These are phyloP conservation scores for Penicillium taxi DNA, from an alignment of 495 filamentous ascomycete genomes.

Conservation along the genomic window DNA sequence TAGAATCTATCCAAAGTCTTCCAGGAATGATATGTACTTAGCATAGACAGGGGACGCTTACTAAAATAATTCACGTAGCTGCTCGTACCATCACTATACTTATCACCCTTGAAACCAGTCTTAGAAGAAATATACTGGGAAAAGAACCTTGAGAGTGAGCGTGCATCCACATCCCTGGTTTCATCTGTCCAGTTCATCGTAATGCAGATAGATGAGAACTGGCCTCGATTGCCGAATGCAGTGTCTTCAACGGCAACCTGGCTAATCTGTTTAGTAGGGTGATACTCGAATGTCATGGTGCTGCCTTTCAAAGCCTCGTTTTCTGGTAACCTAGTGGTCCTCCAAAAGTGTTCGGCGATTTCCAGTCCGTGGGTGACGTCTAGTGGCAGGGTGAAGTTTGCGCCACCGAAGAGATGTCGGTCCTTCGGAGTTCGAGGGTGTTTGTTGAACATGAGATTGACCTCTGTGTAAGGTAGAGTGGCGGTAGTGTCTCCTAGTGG, in stretches of 20 bases:
- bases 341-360: conserved; percentile 3
- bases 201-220: conserved; percentile 4
- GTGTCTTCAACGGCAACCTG: neutral
- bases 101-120: conserved; percentile 2
- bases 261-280: conserved; percentile 1
- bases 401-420: conserved; percentile 2
- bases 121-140: conserved; percentile 1
- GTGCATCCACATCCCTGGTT: neutral
- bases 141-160: neutral
- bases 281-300: conserved; percentile 1
- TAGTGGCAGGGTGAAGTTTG: conserved; percentile 1
- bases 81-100: conserved; percentile 18
- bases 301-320: conserved; percentile 1
- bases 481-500: conserved; percentile 2
- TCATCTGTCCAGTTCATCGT: conserved; percentile 4
- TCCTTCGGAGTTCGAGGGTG: conserved; percentile 1
- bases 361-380: neutral
- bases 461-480: conserved; percentile 1
- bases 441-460: conserved; percentile 5
- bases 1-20: too few relatives aligned
- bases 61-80: conserved; percentile 28
- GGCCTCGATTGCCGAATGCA: conserved; percentile 3
- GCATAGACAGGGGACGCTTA: too few relatives aligned
- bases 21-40: too few relatives aligned
- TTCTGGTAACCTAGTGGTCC: neutral